Evolutionary conservation across 2,329 filamentous ascomycete species (phyloP).

Genomic region (Arachnomyces sp.): DNA sequence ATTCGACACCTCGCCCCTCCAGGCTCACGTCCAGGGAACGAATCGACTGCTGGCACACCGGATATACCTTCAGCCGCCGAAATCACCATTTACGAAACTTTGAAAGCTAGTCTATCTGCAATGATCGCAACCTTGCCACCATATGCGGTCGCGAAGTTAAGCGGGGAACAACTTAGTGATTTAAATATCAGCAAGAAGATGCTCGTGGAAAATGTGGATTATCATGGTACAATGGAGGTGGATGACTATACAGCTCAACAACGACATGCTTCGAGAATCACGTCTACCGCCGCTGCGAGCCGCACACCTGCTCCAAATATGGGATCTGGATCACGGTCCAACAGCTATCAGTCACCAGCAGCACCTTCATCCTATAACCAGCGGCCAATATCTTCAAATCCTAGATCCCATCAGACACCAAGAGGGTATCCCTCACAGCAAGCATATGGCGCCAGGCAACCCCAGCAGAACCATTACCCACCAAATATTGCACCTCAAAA

Average conservation of each 20-base stretch:
- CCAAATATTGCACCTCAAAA: slow-evolving; percentile 21
- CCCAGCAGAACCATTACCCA: slow-evolving; percentile 26
- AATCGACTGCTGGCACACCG: slow-evolving; percentile 32
- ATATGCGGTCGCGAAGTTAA: slow-evolving; percentile 76
- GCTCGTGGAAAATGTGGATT: slow-evolving; percentile 63
- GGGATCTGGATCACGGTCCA: slow-evolving; percentile 21
- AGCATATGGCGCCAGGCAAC: slow-evolving; percentile 24
- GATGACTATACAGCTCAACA: slow-evolving; percentile 58
- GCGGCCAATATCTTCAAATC: slow-evolving; percentile 24
- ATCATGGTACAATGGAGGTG: slow-evolving; percentile 74
- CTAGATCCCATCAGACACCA: slow-evolving; percentile 21
- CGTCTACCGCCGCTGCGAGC: slow-evolving; percentile 22
- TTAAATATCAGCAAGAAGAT: slow-evolving; percentile 75
- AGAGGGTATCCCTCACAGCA: slow-evolving; percentile 24
- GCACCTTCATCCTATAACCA: slow-evolving; percentile 24
- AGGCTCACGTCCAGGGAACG: slow-evolving; percentile 11
- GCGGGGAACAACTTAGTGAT: slow-evolving; percentile 77
- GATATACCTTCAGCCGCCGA: slow-evolving; percentile 51
- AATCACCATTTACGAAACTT: slow-evolving; percentile 57
- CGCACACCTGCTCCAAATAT: slow-evolving; percentile 27
- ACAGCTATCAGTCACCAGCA: slow-evolving; percentile 23
- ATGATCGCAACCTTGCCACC: slow-evolving; percentile 72
- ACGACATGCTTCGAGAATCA: slow-evolving; percentile 28
- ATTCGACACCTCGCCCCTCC: slow-evolving; percentile 46
- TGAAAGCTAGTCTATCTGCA: slow-evolving; percentile 67